phyloP scores from a whole-genome alignment of 31 red algal species.

The Porphyra umbilicalis region DNA sequence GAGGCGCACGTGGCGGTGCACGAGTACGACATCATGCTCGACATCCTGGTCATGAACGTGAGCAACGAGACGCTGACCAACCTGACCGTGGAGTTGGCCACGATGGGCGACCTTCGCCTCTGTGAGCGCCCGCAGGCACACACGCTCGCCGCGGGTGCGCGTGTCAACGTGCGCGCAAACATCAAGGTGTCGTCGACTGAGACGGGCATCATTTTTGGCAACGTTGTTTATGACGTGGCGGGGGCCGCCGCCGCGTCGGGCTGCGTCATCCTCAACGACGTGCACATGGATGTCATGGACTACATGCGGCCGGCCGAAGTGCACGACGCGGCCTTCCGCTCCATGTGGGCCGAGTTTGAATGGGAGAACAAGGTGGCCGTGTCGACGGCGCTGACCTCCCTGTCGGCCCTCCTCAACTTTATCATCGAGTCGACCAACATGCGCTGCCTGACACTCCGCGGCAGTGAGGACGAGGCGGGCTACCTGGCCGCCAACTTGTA shows the following conservation, averaged over 20 bases:
- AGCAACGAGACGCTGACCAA: constrained; percentile 75
- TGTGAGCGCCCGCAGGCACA: constrained; percentile 85
- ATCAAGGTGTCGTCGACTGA: constrained; percentile 97
- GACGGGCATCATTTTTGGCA: constrained; percentile 95
- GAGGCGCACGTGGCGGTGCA: constrained; percentile 88
- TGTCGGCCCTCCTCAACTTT: constrained; percentile 67
- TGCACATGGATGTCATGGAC: constrained; percentile 98
- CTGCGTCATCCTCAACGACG: constrained; percentile 91
- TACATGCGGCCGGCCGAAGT: constrained; percentile 83
- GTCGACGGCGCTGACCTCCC: constrained; percentile 42
- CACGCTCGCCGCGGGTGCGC: constrained; percentile 61
- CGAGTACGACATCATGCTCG: constrained; percentile 93
- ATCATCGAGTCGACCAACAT: constrained; percentile 86
- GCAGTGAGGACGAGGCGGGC: constrained; percentile 65
- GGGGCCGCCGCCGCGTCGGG: constrained; percentile 32
- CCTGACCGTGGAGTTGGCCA: constrained; percentile 83
- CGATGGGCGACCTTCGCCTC: constrained; percentile 88
- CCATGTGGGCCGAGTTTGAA: constrained; percentile 97
- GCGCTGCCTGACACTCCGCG: constrained; percentile 73
- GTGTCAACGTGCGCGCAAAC: constrained; percentile 62
- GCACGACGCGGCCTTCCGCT: constrained; percentile 68
- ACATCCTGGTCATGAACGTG: constrained; percentile 78
- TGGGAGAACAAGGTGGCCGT: constrained; percentile 97
- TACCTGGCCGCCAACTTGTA: constrained; percentile 93
- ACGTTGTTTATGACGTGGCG: constrained; percentile 84